These are phyloP conservation scores for Stipa capillata DNA, from an alignment of 176 grass and related monocot genomes.

Conservation along the genomic window DNA sequence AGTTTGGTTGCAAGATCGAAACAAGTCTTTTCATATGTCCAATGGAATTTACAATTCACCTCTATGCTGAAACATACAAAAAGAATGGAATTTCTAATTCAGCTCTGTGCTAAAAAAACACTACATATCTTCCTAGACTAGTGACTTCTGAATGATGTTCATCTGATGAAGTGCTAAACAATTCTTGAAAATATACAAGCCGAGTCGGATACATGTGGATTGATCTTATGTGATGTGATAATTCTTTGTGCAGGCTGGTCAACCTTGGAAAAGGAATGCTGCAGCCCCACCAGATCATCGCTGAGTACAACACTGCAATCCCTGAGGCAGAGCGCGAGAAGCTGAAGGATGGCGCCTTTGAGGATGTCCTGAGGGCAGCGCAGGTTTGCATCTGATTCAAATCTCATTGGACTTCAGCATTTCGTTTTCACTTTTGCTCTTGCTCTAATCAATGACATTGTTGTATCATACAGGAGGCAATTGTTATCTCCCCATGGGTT, in stretches of 20 bases:
- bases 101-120: too few relatives aligned
- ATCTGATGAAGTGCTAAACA: background rate
- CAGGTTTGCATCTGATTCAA: slow-evolving; percentile 47
- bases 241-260: slow-evolving; percentile 44
- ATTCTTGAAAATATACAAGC: background rate
- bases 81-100: too few relatives aligned
- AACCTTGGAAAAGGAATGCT: slow-evolving; percentile 95
- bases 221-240: background rate
- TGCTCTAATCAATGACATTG: background rate
- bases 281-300: slow-evolving; percentile 78
- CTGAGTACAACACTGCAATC: slow-evolving; percentile 72
- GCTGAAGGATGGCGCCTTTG: slow-evolving; percentile 86
- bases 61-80: background rate
- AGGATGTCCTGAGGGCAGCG: slow-evolving; percentile 82
- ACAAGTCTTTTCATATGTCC: background rate
- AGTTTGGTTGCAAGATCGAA: background rate
- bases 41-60: background rate
- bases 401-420: background rate
- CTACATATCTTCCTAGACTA: background rate
- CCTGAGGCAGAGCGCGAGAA: slow-evolving; percentile 78
- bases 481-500: slow-evolving; percentile 82
- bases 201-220: background rate
- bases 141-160: background rate
- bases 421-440: background rate
- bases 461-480: slow-evolving; percentile 55